These are phyloP conservation scores for Amanita phalloides DNA, from an alignment of 768 basidiomycete genomes.

Conservation along the genomic window DNA sequence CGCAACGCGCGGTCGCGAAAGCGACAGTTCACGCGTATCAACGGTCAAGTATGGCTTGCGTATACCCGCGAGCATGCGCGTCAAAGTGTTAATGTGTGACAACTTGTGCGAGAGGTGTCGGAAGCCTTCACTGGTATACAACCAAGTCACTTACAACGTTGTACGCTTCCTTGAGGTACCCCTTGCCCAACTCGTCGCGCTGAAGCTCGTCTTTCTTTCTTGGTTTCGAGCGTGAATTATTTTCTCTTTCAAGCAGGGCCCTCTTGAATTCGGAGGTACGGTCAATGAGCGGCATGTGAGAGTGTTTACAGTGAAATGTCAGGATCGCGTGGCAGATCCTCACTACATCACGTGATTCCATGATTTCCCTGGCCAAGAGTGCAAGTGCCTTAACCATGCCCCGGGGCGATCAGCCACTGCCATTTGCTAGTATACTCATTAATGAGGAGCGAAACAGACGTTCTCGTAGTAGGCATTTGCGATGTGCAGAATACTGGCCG, in stretches of 20 bases:
- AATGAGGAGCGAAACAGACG: background rate
- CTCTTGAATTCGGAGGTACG: constrained; percentile 55
- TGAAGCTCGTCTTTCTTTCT: constrained; percentile 22
- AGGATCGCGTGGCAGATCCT: background rate
- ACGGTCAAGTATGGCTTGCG: constrained; percentile 84
- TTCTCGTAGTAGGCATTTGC: background rate
- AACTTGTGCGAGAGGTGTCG: constrained; percentile 31
- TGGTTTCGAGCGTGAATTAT: constrained; percentile 33
- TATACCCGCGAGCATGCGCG: constrained; percentile 62
- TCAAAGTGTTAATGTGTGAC: constrained; percentile 60
- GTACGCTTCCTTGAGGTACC: constrained; percentile 69
- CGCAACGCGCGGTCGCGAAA: constrained; percentile 33
- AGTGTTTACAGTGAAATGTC: background rate
- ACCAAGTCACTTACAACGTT: constrained; percentile 36
- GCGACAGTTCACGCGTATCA: constrained; percentile 43
- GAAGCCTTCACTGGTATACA: background rate
- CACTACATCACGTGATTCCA: background rate
- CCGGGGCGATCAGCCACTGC: constrained; percentile 20
- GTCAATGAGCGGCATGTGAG: constrained; percentile 44
- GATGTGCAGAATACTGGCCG: background rate
- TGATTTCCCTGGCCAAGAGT: background rate
- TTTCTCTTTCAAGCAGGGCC: constrained; percentile 36
- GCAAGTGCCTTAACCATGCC: too few species aligned
- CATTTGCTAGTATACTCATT: constrained; percentile 45
- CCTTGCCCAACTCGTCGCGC: constrained; percentile 40